These are phyloP conservation scores for Paecilomyces variotii DNA, from an alignment of 2,329 filamentous ascomycete species.

Conservation along the genomic window DNA sequence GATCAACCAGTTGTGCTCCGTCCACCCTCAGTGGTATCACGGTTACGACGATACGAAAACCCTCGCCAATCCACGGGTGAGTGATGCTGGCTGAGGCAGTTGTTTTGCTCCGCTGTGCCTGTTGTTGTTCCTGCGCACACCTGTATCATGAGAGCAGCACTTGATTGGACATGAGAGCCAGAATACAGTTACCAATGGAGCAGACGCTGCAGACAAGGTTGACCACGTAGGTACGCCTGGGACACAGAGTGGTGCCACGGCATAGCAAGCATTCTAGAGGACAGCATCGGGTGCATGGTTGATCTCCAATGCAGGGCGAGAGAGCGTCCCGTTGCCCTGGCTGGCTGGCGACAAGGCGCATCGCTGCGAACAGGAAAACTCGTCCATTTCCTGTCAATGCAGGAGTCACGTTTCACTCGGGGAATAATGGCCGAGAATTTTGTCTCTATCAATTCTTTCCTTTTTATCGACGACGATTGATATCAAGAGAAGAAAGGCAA, in stretches of 20 bases:
- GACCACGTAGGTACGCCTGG: not conserved
- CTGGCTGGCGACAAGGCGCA: not conserved
- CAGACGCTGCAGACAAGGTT: not conserved
- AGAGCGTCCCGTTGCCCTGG: not conserved
- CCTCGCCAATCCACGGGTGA: not conserved
- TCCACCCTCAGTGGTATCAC: not conserved
- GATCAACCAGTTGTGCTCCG: too few relatives aligned
- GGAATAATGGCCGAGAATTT: not conserved
- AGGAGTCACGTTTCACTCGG: not conserved
- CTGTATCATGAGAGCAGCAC: not conserved
- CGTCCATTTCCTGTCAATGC: not conserved
- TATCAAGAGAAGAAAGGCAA: not conserved
- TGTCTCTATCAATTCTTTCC: not conserved
- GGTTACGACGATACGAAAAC: not conserved
- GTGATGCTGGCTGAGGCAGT: not conserved
- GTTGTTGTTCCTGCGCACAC: not conserved
- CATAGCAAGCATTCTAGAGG: not conserved
- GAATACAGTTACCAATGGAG: not conserved
- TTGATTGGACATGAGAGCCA: not conserved
- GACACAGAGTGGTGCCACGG: not conserved
- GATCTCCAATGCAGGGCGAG: not conserved
- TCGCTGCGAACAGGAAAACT: not conserved
- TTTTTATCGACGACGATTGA: not conserved
- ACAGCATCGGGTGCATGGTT: not conserved
- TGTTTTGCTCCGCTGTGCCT: not conserved